Percentiles rank a stretch among this genome's conserved stretches.
These are phyloP conservation scores for Paraglomus brasilianum DNA, from an alignment of 192 early-diverging fungal genomes.

Conservation along the genomic window DNA sequence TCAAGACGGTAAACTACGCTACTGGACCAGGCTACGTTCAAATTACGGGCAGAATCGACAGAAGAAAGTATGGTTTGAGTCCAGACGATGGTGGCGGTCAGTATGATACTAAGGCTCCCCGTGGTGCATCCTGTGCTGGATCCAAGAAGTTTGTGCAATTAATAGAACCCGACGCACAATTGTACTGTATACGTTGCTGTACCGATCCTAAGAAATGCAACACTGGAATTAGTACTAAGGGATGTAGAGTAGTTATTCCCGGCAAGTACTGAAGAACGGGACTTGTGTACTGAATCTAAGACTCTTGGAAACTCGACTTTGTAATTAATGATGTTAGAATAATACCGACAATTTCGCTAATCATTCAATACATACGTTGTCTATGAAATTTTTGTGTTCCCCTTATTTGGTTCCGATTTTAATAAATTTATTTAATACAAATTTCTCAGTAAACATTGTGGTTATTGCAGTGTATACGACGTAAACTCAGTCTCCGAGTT, in stretches of 20 bases:
- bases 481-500: too few relatives aligned
- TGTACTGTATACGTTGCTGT: conserved; percentile 57
- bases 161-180: conserved; percentile 47
- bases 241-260: conserved; percentile 28
- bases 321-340: too few relatives aligned
- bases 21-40: conserved; percentile 41
- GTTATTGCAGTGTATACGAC: too few relatives aligned
- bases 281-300: too few relatives aligned
- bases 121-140: conserved; percentile 44
- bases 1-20: conserved; percentile 42
- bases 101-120: conserved; percentile 47
- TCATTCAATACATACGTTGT: too few relatives aligned
- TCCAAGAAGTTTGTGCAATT: conserved; percentile 54
- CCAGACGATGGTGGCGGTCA: conserved; percentile 53
- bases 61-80: conserved; percentile 37
- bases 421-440: too few relatives aligned
- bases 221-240: conserved; percentile 26
- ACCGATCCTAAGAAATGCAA: conserved; percentile 38
- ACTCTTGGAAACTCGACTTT: too few relatives aligned
- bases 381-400: too few relatives aligned
- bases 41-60: conserved; percentile 52
- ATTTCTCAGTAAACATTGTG: too few relatives aligned
- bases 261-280: neutral
- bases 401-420: too few relatives aligned
- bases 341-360: too few relatives aligned